Base-by-base conservation (phyloP, 768 basidiomycete genomes). In the Tylopilus subfusipes region DNA sequence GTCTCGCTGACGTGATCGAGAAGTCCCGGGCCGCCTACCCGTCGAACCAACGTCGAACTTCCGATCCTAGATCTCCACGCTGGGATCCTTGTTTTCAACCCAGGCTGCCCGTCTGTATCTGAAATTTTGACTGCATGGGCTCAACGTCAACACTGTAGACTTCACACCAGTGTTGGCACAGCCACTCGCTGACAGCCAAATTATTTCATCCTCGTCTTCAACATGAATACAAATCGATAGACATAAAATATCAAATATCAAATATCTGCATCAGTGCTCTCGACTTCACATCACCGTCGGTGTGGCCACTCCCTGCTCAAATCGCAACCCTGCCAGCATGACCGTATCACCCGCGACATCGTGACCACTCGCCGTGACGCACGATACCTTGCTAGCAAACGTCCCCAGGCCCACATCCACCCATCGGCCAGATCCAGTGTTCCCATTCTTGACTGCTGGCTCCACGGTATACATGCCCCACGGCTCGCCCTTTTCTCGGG, bases 391-490 rank as follows among this genome's bases (percentile, higher is more conserved):
- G 57, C 71, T 76, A 7, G 79, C 76, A 13, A 74, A 79, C 14
- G 71, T 63, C 5, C 70, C 68, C n/a, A 61, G 58, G 3, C 56
- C 62, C 36, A 64, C 63, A 14, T 74, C 73, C 48, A 82, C 77
- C 46, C 75, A 72, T 58, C 82, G 83, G 2, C 67, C 71, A 0
- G 80, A 81, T 5, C 83, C 82, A 14, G 70, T 68, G 34, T 67
- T 59, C 21, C 74, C 76, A 4, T 68, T 68, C 11, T 73, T 63
- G 10, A 75, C 62, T 14, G 80, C 75, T 0, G 75, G 77, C 65
- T 85, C 79, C 46, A 81, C 79, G 3, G 82, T 81, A 66, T 89
- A 90, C 16, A 77, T 77, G 8, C 90, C 90, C 90, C 90, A 93
- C 2, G 83, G 79, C 42, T 82, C 78, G 4, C 84, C 83, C 29